Percentiles rank a stretch among this genome's conserved stretches.
Evolutionary conservation across 1,139 yeast species (phyloP).

Genomic region (Lodderomyces margitis): DNA sequence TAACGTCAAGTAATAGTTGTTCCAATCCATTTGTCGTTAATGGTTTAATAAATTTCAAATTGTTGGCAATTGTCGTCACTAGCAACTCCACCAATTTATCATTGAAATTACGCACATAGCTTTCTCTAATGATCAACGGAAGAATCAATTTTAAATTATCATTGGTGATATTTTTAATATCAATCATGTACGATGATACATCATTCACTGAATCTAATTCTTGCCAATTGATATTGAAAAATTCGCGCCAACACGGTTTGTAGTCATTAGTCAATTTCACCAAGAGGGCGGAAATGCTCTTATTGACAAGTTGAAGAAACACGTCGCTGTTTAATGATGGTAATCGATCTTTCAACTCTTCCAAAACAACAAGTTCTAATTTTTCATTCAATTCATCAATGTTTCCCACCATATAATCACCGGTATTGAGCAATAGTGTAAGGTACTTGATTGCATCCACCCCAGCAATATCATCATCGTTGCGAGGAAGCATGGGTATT

Average conservation of each 20-base stretch:
- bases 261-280: constrained; percentile 60
- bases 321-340: constrained; percentile 55
- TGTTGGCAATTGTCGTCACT: constrained; percentile 54
- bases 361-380: constrained; percentile 47
- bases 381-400: constrained; percentile 73
- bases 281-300: constrained; percentile 56
- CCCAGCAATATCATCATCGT: constrained; percentile 19
- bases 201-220: constrained; percentile 61
- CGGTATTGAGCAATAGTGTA: constrained; percentile 78
- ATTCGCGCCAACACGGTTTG: constrained; percentile 79
- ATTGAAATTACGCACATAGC: constrained; percentile 69
- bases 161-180: constrained; percentile 48
- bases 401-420: constrained; percentile 83
- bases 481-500: constrained; percentile 53
- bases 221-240: constrained; percentile 78
- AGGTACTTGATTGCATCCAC: constrained; percentile 64
- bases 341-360: constrained; percentile 30
- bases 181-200: constrained; percentile 66
- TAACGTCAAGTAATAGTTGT: constrained; percentile 73
- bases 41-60: constrained; percentile 61
- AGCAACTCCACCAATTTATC: constrained; percentile 74
- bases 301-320: constrained; percentile 58
- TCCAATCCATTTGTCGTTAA: constrained; percentile 72
- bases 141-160: constrained; percentile 51
- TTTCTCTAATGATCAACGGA: constrained; percentile 63